phyloP scores from a whole-genome alignment of 768 basidiomycete species.

The Suillus subaureus region DNA sequence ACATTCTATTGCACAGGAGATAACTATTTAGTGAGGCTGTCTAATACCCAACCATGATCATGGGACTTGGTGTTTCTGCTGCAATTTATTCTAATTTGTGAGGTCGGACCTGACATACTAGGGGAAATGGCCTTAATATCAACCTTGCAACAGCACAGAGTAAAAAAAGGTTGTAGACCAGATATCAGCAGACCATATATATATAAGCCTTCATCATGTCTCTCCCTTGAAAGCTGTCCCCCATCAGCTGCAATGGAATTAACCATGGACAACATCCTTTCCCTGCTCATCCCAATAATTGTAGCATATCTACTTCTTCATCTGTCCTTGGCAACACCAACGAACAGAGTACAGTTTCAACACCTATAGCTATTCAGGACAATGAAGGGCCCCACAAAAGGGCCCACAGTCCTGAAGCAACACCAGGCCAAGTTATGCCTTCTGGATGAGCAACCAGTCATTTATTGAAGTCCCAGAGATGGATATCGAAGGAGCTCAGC shows the following conservation, averaged over 20 bases:
- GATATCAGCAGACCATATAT: constrained; percentile 42
- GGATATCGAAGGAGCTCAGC: not conserved
- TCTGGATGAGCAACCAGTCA: not conserved
- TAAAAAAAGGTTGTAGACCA: constrained; percentile 39
- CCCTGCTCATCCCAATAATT: constrained; percentile 12
- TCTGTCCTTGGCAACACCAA: constrained; percentile 7
- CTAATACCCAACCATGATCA: not conserved
- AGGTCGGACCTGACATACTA: not conserved
- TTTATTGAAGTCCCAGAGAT: not conserved
- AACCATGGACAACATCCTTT: constrained; percentile 27
- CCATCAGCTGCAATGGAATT: constrained; percentile 28
- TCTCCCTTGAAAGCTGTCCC: constrained; percentile 33
- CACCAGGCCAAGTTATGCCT: too few relatives aligned
- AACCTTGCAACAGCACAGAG: too few relatives aligned
- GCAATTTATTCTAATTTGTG: not conserved
- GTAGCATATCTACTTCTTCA: constrained; percentile 15
- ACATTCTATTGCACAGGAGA: not conserved
- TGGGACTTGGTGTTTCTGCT: not conserved
- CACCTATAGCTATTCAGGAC: constrained; percentile 16
- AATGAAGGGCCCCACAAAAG: constrained; percentile 29
- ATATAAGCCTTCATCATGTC: constrained; percentile 43
- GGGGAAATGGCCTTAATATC: too few relatives aligned
- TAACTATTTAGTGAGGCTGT: not conserved
- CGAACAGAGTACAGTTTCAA: not conserved
- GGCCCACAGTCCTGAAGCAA: constrained; percentile 23